Evolutionary conservation across 805 yeast species (phyloP).

Genomic region (Lipomyces sp.): DNA sequence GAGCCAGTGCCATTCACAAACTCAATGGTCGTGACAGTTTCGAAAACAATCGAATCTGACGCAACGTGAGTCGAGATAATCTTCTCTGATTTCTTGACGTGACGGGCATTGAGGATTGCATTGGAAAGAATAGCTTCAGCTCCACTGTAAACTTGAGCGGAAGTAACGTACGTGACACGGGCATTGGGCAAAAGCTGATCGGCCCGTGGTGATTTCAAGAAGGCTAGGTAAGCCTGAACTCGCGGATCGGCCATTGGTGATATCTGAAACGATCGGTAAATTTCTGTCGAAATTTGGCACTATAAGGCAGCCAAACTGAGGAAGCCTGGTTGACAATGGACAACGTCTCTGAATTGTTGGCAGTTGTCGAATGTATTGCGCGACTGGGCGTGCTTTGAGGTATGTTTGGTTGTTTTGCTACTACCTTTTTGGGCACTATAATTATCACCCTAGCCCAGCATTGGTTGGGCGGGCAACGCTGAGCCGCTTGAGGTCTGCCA

Average conservation of each 20-base stretch:
- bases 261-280: not conserved
- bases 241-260: not conserved
- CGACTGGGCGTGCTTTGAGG: not conserved
- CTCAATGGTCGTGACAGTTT: conserved; percentile 39
- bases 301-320: not conserved
- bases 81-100: conserved; percentile 33
- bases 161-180: conserved; percentile 37
- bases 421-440: not conserved
- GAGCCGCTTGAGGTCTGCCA: not conserved
- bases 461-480: not conserved
- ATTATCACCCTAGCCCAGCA: not conserved
- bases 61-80: conserved; percentile 33
- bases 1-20: conserved; percentile 41
- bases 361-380: not conserved
- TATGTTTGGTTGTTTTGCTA: not conserved
- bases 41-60: conserved; percentile 38
- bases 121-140: conserved; percentile 36
- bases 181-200: conserved; percentile 11
- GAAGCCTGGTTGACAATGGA: not conserved
- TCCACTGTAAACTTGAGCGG: conserved; percentile 35
- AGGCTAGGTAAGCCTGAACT: conserved; percentile 21
- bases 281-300: not conserved
- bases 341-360: not conserved
- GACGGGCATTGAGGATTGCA: conserved; percentile 27
- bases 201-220: conserved; percentile 18